These are phyloP conservation scores for Arthrobotrys iridis DNA, from an alignment of 2,329 filamentous ascomycete genomes.

Conservation along the genomic window DNA sequence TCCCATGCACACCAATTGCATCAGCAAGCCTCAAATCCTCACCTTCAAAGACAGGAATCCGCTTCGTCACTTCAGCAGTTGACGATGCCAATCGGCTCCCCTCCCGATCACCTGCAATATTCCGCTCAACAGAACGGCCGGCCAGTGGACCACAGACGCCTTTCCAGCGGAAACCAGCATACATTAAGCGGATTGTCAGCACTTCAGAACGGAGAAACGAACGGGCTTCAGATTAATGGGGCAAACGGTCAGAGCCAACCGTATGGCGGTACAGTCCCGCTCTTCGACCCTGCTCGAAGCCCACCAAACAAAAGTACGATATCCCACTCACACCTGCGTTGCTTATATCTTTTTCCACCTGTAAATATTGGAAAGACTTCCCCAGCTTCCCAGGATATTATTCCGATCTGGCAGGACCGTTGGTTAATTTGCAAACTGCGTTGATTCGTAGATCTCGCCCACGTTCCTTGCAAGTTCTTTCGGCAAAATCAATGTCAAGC, in stretches of 20 bases:
- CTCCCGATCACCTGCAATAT: constrained; percentile 54
- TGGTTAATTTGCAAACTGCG: constrained; percentile 46
- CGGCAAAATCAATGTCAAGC: constrained; percentile 95
- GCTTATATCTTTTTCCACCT: neutral
- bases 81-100: constrained; percentile 50
- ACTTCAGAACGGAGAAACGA: constrained; percentile 45
- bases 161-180: constrained; percentile 51
- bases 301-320: constrained; percentile 52
- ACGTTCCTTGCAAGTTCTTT: constrained; percentile 99
- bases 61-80: constrained; percentile 44
- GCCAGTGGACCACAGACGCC: constrained; percentile 50
- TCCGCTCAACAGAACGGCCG: constrained; percentile 50
- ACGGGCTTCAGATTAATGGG: constrained; percentile 49
- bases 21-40: constrained; percentile 48
- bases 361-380: constrained; percentile 25
- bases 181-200: constrained; percentile 39
- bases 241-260: constrained; percentile 30
- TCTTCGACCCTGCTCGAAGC: constrained; percentile 45
- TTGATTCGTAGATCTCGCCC: constrained; percentile 77
- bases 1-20: constrained; percentile 52
- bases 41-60: constrained; percentile 49
- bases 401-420: constrained; percentile 39
- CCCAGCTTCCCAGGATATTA: constrained; percentile 37
- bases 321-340: constrained; percentile 19
- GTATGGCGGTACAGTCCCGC: constrained; percentile 12